A percentile compares a stretch with the other conserved stretches of the same genome.
Evolutionary conservation across 345 rosid species (phyloP).

Genomic region (Linum lewisii): DNA sequence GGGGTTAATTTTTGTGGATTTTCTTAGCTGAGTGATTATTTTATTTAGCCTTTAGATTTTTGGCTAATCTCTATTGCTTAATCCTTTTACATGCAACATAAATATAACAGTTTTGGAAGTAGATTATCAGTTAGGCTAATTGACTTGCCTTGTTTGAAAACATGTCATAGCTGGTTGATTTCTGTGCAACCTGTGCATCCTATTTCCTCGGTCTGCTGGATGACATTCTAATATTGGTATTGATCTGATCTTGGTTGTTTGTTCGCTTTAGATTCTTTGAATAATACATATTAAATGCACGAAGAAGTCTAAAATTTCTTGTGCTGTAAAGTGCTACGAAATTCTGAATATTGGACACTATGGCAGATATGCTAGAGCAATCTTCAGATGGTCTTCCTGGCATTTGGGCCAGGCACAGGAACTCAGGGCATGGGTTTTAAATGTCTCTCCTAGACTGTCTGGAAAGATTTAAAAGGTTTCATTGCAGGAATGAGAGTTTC

Average conservation of each 20-base stretch:
- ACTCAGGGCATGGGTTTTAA: constrained; percentile 45
- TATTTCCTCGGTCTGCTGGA: neutral
- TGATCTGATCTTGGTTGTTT: neutral
- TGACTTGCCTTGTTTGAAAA: neutral
- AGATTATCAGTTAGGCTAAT: neutral
- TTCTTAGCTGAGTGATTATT: too few species aligned
- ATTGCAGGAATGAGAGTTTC: constrained; percentile 40
- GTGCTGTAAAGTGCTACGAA: constrained; percentile 23
- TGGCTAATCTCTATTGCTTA: neutral
- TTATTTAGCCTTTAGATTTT: too few species aligned
- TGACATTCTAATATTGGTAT: neutral
- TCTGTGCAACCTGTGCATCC: neutral
- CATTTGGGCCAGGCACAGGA: constrained; percentile 56
- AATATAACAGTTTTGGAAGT: neutral
- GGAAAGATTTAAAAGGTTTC: constrained; percentile 35
- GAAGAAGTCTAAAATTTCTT: constrained; percentile 18
- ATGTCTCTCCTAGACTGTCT: constrained; percentile 32
- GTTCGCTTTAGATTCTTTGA: neutral
- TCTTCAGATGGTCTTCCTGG: constrained; percentile 61
- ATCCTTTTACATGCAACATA: neutral
- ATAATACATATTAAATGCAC: constrained; percentile 6
- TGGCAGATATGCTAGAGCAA: constrained; percentile 66
- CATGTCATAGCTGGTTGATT: neutral
- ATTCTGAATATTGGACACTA: constrained; percentile 47
- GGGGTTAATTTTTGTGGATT: neutral